These are phyloP conservation scores for Dictyostelium brefeldianum DNA, from an alignment of 78 protist genomes.

Conservation along the genomic window DNA sequence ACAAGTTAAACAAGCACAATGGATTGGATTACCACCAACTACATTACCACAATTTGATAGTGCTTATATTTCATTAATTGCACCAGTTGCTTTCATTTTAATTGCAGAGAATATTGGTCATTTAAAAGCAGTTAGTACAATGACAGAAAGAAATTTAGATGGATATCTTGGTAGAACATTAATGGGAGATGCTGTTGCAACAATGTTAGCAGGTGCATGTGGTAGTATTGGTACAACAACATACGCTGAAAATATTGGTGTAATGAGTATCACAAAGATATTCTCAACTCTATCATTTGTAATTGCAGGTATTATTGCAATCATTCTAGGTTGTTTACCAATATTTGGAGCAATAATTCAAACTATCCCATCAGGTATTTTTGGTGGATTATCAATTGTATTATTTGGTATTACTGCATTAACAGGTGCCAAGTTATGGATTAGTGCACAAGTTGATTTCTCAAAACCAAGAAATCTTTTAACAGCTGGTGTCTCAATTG, in stretches of 20 bases:
- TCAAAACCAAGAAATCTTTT: constrained; percentile 26
- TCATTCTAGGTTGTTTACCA: constrained; percentile 32
- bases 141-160: constrained; percentile 41
- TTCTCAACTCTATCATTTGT: constrained; percentile 17
- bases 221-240: constrained; percentile 51
- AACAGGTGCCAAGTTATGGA: constrained; percentile 40
- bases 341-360: constrained; percentile 20
- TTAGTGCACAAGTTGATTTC: constrained; percentile 8
- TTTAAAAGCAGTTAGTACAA: constrained; percentile 44
- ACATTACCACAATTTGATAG: neutral
- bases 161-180: constrained; percentile 27
- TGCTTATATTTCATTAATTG: constrained; percentile 19
- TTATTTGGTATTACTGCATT: constrained; percentile 51
- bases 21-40: constrained; percentile 39
- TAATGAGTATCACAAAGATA: constrained; percentile 47
- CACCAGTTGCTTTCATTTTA: constrained; percentile 47
- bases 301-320: constrained; percentile 18
- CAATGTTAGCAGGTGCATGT: constrained; percentile 8
- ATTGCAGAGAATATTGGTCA: constrained; percentile 57
- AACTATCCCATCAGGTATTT: constrained; percentile 56
- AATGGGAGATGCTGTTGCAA: constrained; percentile 35
- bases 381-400: constrained; percentile 45
- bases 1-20: neutral
- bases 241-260: constrained; percentile 58
- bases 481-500: constrained; percentile 46